Conservation (phyloP, 2,329 filamentous ascomycete species). For the Paracamarosporium sp. region DNA sequence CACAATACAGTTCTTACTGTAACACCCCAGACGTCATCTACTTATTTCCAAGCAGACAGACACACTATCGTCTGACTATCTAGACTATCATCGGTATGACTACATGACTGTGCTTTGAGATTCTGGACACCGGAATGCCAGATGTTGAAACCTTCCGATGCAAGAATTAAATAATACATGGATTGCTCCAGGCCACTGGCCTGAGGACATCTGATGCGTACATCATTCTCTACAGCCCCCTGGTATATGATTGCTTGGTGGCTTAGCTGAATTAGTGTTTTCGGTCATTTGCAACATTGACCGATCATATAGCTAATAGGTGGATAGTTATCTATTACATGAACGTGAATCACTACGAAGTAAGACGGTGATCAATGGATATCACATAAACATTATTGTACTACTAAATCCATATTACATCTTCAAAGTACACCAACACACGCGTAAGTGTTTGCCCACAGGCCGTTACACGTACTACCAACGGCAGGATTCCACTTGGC, state of each 20-base stretch:
- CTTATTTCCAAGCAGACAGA: conserved; percentile 66
- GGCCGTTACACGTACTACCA: not conserved
- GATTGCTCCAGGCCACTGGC: conserved; percentile 63
- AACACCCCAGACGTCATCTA: conserved; percentile 69
- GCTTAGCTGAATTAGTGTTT: too few relatives aligned
- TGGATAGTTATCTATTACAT: too few relatives aligned
- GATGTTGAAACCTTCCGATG: conserved; percentile 60
- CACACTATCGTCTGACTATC: conserved; percentile 67
- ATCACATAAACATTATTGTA: too few relatives aligned
- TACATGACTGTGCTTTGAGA: conserved; percentile 71
- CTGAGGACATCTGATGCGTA: conserved; percentile 72
- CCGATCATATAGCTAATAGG: too few relatives aligned
- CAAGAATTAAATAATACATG: conserved; percentile 51
- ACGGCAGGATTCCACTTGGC: conserved; percentile 19
- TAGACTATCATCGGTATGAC: conserved; percentile 65
- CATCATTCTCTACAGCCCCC: conserved; percentile 65
- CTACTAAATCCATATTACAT: too few relatives aligned
- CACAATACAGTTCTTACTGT: conserved; percentile 64
- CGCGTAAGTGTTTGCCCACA: conserved; percentile 16
- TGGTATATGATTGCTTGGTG: conserved; percentile 64
- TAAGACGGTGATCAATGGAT: too few relatives aligned
- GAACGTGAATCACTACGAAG: too few relatives aligned
- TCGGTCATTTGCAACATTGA: too few relatives aligned
- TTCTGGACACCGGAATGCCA: conserved; percentile 69
- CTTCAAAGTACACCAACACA: conserved; percentile 10